Evolutionary conservation across 768 basidiomycete species (phyloP), one percentile per base, ranked within the genome.

Genomic region (Mrakia gelida): DNA sequence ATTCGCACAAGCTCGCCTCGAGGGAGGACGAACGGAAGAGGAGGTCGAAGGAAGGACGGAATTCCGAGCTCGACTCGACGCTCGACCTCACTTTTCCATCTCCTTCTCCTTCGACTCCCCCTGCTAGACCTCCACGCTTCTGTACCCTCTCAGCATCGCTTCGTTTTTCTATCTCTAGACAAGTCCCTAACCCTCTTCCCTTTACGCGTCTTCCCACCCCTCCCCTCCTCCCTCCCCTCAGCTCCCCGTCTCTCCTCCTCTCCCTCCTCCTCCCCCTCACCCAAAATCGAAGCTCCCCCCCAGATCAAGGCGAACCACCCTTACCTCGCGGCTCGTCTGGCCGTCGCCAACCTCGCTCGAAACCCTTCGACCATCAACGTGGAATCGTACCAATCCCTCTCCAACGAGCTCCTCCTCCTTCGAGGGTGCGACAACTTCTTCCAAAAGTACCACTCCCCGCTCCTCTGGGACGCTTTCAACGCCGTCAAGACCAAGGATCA

Each of bases 341-440:
- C 41, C 16, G 38, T 23, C 5, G 67, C 67, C 67, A 70, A 70
- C 67, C 34, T 45, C 5, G 26, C 45, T 23, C 67, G 67, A 15
- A 26, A 18, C 18, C 67, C 67, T 34, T 34, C 34, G 16, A 41
- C 38, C 34, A 70, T 70, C 67, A 30, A 70, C 67, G 13, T 23
- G 8, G 10, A 32, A 0, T 38, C 34, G 21, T 70, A 41, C 41
- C 26, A 41, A 8, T 30, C 38, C 18, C 67, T 70, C 34, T 70
- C 67, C 13, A 70, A 41, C 67, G 72, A 73, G 56, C 4, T 73
- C 34, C 72, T 73, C 56, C 49, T 73, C 15, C 72, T 73, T 54
- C n/a, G 52, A n/a, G 38, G 32, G 0, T 59, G 59, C 72, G 49
- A 23, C 8, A 38, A 61, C 28, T 73, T 73, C 72, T 73, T 73